Base-by-base conservation (phyloP, 176 grass and related monocot species). In the Otatea glauca region DNA sequence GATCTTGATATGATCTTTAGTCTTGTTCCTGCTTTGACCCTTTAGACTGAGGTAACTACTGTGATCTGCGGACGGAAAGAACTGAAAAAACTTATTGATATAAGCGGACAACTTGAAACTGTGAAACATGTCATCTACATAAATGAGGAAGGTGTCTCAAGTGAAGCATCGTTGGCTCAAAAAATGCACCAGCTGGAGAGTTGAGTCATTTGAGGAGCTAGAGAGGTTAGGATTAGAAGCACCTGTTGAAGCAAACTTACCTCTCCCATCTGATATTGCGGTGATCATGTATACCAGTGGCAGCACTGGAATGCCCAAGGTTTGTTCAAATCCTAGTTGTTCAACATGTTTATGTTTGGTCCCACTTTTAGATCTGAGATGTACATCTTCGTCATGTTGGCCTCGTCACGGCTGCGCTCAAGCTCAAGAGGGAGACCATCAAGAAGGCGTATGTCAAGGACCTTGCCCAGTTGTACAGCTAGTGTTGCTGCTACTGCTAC, bases 251-350 rank as follows among this genome's bases (percentile, higher is more conserved):
- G 69, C 81, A 74, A 81, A 89, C 62, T 65, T 95, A 45, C 96
- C 96, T 83, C 73, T 87, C 20, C 74, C 91, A 25, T 88, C 91
- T 43, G 93, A 99, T 38, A 87, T 88, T 72, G 96, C 96, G 47
- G 93, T 99, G 72, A 91, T 99, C 71, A 99, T 99, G 96, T 99
- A 99, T 72, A 99, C 96, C 78, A 99, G 96, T 76, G 96, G 96
- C 29, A 99, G 93, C 81, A 99, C 96, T 77, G 96, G 96, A 47
- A 90, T 99, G 78, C 96, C 96, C 38, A 99, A 99, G 96, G 96
- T 99, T 86, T 77, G 86, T 84, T 91, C 34, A 29, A 86, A 53
- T 70, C 54, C 58, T 62, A 48, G 5, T 76, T 39, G 53, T 90
- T 84, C 38, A 76, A 2, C 18, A 64, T 47, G 20, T 44, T 87